Base-by-base conservation (phyloP, 1,284 basidiomycete species). In the Ceratorhiza oryzae-sativae region DNA sequence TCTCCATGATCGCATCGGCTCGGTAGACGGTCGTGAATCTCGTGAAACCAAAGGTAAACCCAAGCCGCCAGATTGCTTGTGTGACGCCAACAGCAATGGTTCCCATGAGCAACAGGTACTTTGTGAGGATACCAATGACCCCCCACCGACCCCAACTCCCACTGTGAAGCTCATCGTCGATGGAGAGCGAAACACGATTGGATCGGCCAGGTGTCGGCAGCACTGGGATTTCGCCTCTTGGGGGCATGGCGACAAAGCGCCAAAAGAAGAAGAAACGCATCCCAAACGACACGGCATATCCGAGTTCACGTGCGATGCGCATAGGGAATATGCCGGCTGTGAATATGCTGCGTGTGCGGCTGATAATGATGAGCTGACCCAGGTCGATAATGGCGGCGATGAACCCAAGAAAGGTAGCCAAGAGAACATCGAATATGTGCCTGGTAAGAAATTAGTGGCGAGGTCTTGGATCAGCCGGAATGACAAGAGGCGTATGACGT, bases 121-220 rank as follows among this genome's bases (percentile, higher is more conserved):
- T 85, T 65, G 89, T 78, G 34, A 86, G 23, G 30, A 81, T 77
- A 20, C 90, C 88, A 6, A 84, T 72, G 34, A 83, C 41, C 8
- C 89, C 88, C 88, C 87, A 90, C 58, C 85, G 84, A 72, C 79
- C 76, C 90, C 89, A 91, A 75, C 82, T 85, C 25, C 84, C 88
- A 73, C 85, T 87, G 74, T 90, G 88, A 63, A 77, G 65, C 72
- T 75, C 65, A 8, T 75, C 46, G 25, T 76, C 74, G 32, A 72
- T 63, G 32, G 74, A 60, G n/a, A 78, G 65, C 45, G 39, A 65
- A 4, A 25, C 13, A 61, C 78, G 75, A 27, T 75, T 72, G 70
- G 75, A 63, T 73, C 75, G 71, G 63, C 74, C 61, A 67, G 74
- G 63, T 30, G 72, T 62, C 55, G 76, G 71, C 25, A 73, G 18